Conservation (phyloP, 2,329 filamentous ascomycete genomes). For the Trichoderma oligosporum region DNA sequence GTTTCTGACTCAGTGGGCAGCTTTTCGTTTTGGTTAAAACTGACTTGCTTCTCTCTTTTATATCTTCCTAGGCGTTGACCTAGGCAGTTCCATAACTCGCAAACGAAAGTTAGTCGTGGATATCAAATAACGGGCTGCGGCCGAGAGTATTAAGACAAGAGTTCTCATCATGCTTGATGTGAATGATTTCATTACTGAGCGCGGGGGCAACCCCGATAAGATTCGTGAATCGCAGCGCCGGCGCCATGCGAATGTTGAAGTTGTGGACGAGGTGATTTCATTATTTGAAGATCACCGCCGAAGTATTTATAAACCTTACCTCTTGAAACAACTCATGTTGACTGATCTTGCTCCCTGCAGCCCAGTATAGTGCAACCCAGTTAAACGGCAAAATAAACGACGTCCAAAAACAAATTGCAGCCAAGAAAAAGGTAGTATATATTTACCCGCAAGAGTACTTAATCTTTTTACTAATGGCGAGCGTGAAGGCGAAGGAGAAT, state of each 20-base stretch:
- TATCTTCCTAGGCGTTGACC: neutral
- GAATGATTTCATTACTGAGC: constrained; percentile 75
- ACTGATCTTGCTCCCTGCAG: constrained; percentile 24
- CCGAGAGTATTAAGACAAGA: neutral
- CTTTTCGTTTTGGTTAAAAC: neutral
- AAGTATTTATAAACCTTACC: constrained; percentile 45
- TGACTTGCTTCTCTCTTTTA: neutral
- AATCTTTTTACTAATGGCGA: neutral
- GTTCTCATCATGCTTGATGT: constrained; percentile 65
- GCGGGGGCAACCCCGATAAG: constrained; percentile 84
- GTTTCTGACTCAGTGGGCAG: neutral
- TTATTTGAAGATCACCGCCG: constrained; percentile 81
- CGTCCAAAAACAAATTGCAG: constrained; percentile 82
- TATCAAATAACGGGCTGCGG: neutral
- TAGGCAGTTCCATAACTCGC: neutral
- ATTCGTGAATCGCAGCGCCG: constrained; percentile 88
- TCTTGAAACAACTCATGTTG: neutral
- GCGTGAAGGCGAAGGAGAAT: constrained; percentile 71
- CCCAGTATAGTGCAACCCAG: constrained; percentile 74
- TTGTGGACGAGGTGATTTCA: constrained; percentile 85
- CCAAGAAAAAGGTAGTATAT: constrained; percentile 73
- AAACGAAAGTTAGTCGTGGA: neutral
- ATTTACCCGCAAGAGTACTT: neutral
- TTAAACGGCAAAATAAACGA: constrained; percentile 82
- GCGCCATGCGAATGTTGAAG: constrained; percentile 73